Conservation (phyloP, 2,329 filamentous ascomycete species). For the Epichloe brachyelytri region DNA sequence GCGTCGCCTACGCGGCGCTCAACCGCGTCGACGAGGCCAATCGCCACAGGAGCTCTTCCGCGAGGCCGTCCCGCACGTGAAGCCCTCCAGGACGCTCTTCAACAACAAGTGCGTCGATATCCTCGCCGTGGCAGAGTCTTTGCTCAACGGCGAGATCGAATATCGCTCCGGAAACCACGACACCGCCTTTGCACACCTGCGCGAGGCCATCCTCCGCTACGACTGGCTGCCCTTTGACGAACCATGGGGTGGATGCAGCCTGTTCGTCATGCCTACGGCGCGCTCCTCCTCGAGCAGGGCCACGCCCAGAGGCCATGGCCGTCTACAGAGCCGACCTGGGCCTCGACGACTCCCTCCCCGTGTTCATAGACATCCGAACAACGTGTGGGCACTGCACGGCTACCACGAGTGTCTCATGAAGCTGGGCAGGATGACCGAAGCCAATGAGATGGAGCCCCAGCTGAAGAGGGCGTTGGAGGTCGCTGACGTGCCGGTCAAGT, state of each 20-base stretch:
- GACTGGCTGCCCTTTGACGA: conserved; percentile 57
- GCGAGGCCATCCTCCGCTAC: conserved; percentile 43
- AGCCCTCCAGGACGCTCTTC: conserved; percentile 39
- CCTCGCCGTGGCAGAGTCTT: conserved; percentile 47
- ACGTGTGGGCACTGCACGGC: conserved; percentile 64
- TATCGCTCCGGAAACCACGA: conserved; percentile 51
- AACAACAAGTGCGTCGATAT: conserved; percentile 38
- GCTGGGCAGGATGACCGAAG: conserved; percentile 29
- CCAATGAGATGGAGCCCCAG: conserved; percentile 23
- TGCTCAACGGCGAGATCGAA: conserved; percentile 62
- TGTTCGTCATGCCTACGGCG: conserved; percentile 56
- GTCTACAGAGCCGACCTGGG: conserved; percentile 52
- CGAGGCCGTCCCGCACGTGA: conserved; percentile 37
- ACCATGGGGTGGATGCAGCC: conserved; percentile 74
- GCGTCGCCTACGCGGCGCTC: conserved; percentile 50
- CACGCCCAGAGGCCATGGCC: conserved; percentile 39
- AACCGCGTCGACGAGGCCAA: conserved; percentile 42
- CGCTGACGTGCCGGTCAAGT: conserved; percentile 45
- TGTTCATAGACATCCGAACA: conserved; percentile 54
- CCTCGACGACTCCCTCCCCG: conserved; percentile 47
- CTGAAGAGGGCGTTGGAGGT: conserved; percentile 37
- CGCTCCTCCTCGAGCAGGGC: conserved; percentile 54
- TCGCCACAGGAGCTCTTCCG: conserved; percentile 37
- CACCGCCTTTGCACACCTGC: conserved; percentile 45
- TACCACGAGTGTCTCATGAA: conserved; percentile 55